Conservation (phyloP, 495 filamentous ascomycete genomes). For the Lophiostoma macrostomum region DNA sequence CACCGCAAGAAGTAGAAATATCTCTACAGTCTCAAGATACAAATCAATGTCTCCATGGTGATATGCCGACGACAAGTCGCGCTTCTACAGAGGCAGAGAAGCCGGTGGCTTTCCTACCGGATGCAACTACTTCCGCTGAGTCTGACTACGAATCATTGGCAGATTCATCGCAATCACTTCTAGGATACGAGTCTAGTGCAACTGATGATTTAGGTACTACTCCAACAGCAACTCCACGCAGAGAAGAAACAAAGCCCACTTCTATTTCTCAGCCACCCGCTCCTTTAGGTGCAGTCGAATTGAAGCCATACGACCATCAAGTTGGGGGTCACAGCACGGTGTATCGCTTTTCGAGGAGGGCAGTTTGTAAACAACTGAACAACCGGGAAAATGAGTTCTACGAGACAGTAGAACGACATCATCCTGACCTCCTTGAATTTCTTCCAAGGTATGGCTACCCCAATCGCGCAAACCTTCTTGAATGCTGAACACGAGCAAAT, state of each 20-base stretch:
- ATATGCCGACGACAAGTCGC: conserved; percentile 43
- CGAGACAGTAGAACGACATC: conserved; percentile 84
- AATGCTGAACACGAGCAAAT: conserved; percentile 44
- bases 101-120: conserved; percentile 13
- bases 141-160: conserved; percentile 59
- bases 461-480: no score
- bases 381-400: conserved; percentile 98
- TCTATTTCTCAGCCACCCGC: conserved; percentile 38
- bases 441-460: conserved; percentile 73
- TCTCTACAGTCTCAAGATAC: conserved; percentile 59
- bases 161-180: conserved; percentile 50
- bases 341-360: conserved; percentile 89
- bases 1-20: conserved; percentile 53
- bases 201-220: conserved; percentile 59
- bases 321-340: conserved; percentile 95
- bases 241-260: conserved; percentile 7
- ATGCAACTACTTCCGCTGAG: conserved; percentile 45
- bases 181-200: conserved; percentile 51
- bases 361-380: conserved; percentile 96
- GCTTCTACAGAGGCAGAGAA: conserved; percentile 25
- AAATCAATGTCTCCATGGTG: conserved; percentile 59
- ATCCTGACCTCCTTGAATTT: conserved; percentile 86
- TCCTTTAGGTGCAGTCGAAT: conserved; percentile 85
- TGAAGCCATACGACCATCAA: conserved; percentile 96
- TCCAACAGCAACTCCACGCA: conserved; percentile 53